Base-by-base conservation (phyloP, 352 stramenopile genomes). In the Globisporangium yorkense region DNA sequence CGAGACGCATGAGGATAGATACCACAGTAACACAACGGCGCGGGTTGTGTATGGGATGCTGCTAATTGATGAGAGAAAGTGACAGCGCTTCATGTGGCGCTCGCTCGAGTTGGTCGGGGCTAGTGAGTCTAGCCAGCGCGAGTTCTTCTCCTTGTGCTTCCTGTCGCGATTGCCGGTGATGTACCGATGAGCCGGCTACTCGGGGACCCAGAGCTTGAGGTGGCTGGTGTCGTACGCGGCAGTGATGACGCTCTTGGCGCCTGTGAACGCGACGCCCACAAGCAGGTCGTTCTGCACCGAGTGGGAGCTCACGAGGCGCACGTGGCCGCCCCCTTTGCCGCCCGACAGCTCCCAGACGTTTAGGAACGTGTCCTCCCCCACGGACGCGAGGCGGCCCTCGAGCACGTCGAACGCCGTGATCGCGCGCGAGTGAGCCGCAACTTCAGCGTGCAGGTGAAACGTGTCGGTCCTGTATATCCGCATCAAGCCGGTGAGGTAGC, bases 311-410 rank as follows among this genome's bases (percentile, higher is more conserved):
- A 63, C 71, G 13, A 89, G 68, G 51, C 79, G 72, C 41, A 90
- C 56, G 0, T 61, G 62, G 3, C 66, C 59, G 24, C 45, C 50
- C 1, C 40, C 48, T 31, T 66, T 71, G 46, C 21, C 65, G 20
- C 56, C 70, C 2, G 52, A 51, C 16, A 87, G 57, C 51, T 90
- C 79, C 80, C 82, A 92, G 48, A 91, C 74, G 57, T 94, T 89
- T 49, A 91, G 50, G 63, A 87, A 94, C 12, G 77, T 89, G 60
- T 94, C 77, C 56, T 92, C 80, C 9, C 80, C 75, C 40, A 91
- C 80, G 0, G 77, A 85, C 51, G 75, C 80, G 45, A 87, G 57
- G 49, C 71, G 65, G 44, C 75, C 65, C 29, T 83, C 80, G 43
- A 66, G 63, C 29, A 70, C 61, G 49, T 88, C 82, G 21, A 92